Evolutionary conservation across 2,329 filamentous ascomycete genomes (phyloP).

Genomic region (Cordyceps tenuipes): DNA sequence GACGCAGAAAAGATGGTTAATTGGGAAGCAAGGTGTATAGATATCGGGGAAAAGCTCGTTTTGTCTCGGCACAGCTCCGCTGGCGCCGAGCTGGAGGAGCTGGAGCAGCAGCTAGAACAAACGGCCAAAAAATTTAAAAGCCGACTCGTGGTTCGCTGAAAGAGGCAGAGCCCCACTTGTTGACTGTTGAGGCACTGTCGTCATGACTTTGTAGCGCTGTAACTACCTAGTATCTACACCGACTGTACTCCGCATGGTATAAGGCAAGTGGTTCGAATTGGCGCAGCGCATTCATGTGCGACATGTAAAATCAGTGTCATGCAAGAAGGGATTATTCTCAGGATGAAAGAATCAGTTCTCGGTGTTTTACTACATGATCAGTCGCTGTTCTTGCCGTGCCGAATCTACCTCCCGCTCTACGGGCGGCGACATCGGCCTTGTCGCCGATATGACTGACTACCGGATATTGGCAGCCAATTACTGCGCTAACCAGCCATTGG

Average conservation of each 20-base stretch:
- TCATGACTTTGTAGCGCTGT: conserved; percentile 5
- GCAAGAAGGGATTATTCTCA: too few species aligned
- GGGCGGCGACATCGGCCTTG: background rate
- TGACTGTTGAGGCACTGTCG: background rate
- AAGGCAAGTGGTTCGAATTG: background rate
- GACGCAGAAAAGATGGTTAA: background rate
- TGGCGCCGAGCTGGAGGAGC: conserved; percentile 3
- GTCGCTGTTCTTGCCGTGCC: background rate
- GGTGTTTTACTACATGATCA: background rate
- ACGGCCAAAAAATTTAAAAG: background rate
- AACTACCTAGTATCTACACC: too few species aligned
- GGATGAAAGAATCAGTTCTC: too few species aligned
- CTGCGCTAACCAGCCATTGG: background rate
- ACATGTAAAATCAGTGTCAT: too few species aligned
- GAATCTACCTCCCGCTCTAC: too few species aligned
- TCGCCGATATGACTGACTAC: background rate
- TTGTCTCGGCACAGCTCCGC: conserved; percentile 8
- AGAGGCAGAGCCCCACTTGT: background rate
- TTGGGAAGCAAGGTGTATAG: background rate
- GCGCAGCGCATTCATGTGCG: background rate
- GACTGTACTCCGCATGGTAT: background rate
- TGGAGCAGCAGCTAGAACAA: too few species aligned
- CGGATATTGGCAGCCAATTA: too few species aligned
- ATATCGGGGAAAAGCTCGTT: background rate
- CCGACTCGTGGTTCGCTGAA: background rate